Evolutionary conservation across 768 basidiomycete genomes (phyloP), one percentile per base, ranked within the genome.

Genomic region (Lactarius vividus): DNA sequence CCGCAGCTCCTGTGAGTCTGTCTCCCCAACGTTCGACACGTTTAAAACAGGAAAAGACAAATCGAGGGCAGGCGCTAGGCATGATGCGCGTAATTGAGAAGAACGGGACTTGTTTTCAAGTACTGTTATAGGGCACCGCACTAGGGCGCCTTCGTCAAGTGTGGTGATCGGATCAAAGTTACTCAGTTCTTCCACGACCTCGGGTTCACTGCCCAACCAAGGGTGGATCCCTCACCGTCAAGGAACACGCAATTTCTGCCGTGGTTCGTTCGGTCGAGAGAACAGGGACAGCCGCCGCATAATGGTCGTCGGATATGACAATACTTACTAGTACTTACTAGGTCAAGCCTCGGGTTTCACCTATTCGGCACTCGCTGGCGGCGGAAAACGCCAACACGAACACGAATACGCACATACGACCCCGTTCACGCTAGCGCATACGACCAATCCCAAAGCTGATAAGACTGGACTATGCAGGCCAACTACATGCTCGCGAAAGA

Each of bases 1-100:
- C 96, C 35, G 92, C 95, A 60, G 91, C 89, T 61, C 95, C 94
- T 0, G 94, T 97, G 44, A 96, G 71, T 70, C 83, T 79, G 75
- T 97, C 93, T 6, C 84, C 96, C 57, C 79, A 76, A 61, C 85
- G 78, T 78, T 98, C 95, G 15, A 96, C 74, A 16, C 75, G 76
- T 73, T 80, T 85, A 78, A 87, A 88, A 73, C 88, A 88, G 35
- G 80, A 77, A 69, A 87, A 88, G 66, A 84, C 82, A 53, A 59
- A 61, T 37, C 23, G 57, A 20, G 68, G 57, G 58, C 61, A 56
- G 18, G 61, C 39, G 40, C 40, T 7, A 3, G 67, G 63, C 68
- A 69, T 69, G 66, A 23, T 13, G 39, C 16, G n/a, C 13, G 46
- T 23, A 26, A 16, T 23, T 7, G 62, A 37, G 35, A 10, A 37